Conservation (phyloP, 2,329 filamentous ascomycete species). For the Curvularia spicifera region DNA sequence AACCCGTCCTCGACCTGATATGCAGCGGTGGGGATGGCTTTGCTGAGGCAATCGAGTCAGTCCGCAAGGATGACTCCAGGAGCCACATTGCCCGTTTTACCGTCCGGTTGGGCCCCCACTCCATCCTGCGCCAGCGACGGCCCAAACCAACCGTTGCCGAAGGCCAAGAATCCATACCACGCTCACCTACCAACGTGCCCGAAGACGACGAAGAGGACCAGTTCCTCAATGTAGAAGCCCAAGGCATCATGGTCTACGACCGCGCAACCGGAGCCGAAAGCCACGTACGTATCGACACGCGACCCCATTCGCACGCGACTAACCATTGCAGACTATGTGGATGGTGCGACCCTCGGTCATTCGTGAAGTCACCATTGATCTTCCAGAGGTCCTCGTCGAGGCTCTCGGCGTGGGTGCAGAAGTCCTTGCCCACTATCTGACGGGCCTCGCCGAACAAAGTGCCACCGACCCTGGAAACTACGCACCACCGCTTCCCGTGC, state of each 20-base stretch:
- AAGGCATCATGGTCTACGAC: constrained; percentile 98
- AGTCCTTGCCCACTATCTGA: constrained; percentile 92
- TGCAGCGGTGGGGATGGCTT: constrained; percentile 82
- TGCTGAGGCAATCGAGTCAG: constrained; percentile 80
- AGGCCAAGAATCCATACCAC: constrained; percentile 38
- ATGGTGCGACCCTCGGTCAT: constrained; percentile 94
- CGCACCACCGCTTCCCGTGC: constrained; percentile 80
- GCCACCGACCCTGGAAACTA: constrained; percentile 75
- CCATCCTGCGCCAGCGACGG: constrained; percentile 42
- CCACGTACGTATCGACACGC: constrained; percentile 70
- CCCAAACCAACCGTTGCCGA: constrained; percentile 34
- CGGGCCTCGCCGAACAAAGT: constrained; percentile 82
- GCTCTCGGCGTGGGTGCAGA: constrained; percentile 93
- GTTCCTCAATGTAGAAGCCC: constrained; percentile 83
- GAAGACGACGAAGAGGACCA: constrained; percentile 50
- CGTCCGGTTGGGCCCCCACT: constrained; percentile 46
- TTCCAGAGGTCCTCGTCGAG: constrained; percentile 87
- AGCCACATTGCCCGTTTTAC: constrained; percentile 72
- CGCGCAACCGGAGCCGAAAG: constrained; percentile 83
- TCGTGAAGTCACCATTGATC: constrained; percentile 93
- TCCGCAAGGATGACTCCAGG: constrained; percentile 85
- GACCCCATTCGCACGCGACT: constrained; percentile 18
- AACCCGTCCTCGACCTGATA: constrained; percentile 79
- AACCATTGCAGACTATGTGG: constrained; percentile 86
- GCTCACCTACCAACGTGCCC: constrained; percentile 38